Percentiles rank a stretch among this genome's conserved stretches.
phyloP scores from a whole-genome alignment of 345 rosid species.

The Eucalyptus polybractea region DNA sequence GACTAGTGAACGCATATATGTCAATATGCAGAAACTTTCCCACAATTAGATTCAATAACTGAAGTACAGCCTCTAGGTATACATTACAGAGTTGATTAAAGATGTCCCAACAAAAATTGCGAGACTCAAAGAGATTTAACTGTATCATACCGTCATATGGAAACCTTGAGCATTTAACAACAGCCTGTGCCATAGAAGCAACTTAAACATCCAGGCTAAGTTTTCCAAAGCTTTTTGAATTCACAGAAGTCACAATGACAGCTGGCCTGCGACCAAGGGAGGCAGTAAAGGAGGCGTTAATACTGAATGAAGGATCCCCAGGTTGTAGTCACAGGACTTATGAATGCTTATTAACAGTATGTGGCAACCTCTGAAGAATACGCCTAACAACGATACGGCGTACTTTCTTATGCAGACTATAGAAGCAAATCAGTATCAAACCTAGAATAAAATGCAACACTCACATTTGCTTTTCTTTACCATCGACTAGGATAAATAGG shows the following conservation, averaged over 20 bases:
- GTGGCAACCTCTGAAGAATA: constrained; percentile 41
- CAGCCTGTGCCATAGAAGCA: not conserved
- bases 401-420: not conserved
- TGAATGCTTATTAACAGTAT: constrained; percentile 36
- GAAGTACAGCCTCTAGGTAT: not conserved
- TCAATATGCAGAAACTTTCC: not conserved
- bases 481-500: not conserved
- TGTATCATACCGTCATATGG: not conserved
- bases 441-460: not conserved
- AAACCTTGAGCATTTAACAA: not conserved
- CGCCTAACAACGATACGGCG: constrained; percentile 33
- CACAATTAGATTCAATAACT: not conserved
- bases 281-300: constrained; percentile 38
- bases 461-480: not conserved
- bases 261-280: constrained; percentile 38
- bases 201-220: not conserved
- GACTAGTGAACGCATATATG: not conserved
- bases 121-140: not conserved
- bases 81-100: not conserved
- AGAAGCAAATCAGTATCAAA: not conserved
- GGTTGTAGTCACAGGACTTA: constrained; percentile 36
- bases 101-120: not conserved
- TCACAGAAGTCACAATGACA: constrained; percentile 43
- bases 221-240: not conserved
- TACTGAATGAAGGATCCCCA: constrained; percentile 22